phyloP scores from a whole-genome alignment of 2,329 filamentous ascomycete genomes.

The Beauveria pseudobassiana region DNA sequence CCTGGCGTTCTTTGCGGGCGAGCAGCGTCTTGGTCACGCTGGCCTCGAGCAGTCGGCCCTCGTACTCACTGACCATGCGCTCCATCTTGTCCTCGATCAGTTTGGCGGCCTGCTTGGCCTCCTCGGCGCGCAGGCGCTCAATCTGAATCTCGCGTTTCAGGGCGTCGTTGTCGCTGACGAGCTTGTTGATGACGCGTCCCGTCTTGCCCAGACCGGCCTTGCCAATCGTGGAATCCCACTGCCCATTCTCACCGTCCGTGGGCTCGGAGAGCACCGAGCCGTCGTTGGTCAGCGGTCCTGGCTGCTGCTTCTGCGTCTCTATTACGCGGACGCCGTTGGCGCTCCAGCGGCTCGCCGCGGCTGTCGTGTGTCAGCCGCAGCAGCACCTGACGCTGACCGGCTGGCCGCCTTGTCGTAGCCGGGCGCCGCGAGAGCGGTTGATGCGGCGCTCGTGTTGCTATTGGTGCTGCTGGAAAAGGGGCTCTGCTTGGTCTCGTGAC shows the following conservation, averaged over 20 bases:
- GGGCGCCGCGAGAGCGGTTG: constrained; percentile 30
- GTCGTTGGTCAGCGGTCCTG: constrained; percentile 19
- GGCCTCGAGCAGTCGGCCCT: constrained; percentile 60
- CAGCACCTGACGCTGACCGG: constrained; percentile 18
- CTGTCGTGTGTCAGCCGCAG: constrained; percentile 27
- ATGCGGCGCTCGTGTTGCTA: constrained; percentile 44
- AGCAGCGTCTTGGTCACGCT: constrained; percentile 65
- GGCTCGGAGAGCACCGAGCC: constrained; percentile 23
- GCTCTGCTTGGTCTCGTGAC: constrained; percentile 40
- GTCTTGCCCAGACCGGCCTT: constrained; percentile 67
- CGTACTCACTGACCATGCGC: constrained; percentile 58
- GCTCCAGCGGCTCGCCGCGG: constrained; percentile 24
- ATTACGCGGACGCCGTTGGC: constrained; percentile 24
- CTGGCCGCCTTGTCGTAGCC: constrained; percentile 19
- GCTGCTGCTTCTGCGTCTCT: constrained; percentile 17
- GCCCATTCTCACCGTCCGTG: constrained; percentile 27
- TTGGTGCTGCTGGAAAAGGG: constrained; percentile 49
- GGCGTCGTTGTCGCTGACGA: constrained; percentile 73
- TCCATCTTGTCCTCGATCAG: constrained; percentile 67
- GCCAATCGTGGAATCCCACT: constrained; percentile 61
- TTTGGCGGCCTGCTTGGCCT: constrained; percentile 60
- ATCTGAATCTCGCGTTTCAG: constrained; percentile 66
- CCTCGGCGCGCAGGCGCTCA: constrained; percentile 58
- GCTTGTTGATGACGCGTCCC: constrained; percentile 70
- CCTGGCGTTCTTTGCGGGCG: constrained; percentile 65